Base-by-base conservation (phyloP, 306 rosid species). In the Bauhinia variegata region DNA sequence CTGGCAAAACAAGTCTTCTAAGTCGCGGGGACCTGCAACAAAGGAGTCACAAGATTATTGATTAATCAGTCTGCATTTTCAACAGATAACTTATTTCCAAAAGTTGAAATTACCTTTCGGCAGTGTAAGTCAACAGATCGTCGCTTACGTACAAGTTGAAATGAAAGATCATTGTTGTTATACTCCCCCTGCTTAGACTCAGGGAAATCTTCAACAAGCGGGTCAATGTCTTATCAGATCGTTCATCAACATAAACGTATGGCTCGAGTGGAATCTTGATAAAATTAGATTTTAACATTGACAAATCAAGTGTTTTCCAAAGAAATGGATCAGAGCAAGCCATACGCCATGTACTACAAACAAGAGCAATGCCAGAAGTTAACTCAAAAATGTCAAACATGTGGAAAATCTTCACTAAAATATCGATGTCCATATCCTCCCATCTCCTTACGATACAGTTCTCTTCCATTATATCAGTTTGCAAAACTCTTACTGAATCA, bases 241-340 rank as follows among this genome's bases (percentile, higher is more conserved):
- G 79, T 39, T 60, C 84, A 67, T 79, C 72, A 39, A 89, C 96
- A 38, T 89, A 89, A 43, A 89, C 93, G 69, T 63, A 89, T 0
- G 96, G 96, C 75, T 89, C 96, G 17, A 83, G 60, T 1, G 81
- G 96, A 81, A 83, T 85, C 72, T 86, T 89, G 72, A 89, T 87
- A 84, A 80, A 89, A 71, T 89, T 72, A 9, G 91, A 87, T 55
- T 52, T 81, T 78, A 89, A 12, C 83, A 73, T 83, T 8, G 96
- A 89, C 67, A 89, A 73, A 70, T 89, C 96, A 11, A 89, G 86
- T 23, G 87, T 83, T 70, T 68, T 89, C 96, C 93, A 89, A 46
- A 85, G 87, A 69, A 87, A 68, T 10, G 87, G 87, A 87, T 83
- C 96, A 42, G 82, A 83, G 46, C 85, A 81, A 57, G 89, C 96